A percentile compares a stretch with the other conserved stretches of the same genome.
Conservation (phyloP, 331 rosid species). For the Malus hybrid region DNA sequence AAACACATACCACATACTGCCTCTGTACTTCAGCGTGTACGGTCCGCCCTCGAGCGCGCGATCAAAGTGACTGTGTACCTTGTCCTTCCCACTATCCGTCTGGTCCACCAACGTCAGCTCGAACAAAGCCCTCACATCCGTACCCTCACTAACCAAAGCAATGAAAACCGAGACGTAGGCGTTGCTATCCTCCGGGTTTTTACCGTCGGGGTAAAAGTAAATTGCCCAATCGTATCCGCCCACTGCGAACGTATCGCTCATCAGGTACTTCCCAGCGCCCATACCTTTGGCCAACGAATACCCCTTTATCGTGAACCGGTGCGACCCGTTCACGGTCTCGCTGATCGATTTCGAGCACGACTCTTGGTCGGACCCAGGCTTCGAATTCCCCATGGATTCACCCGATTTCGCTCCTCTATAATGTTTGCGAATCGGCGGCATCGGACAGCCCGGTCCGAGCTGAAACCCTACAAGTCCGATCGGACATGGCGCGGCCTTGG, state of each 20-base stretch:
- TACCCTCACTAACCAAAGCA: constrained; percentile 66
- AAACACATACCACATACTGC: constrained; percentile 64
- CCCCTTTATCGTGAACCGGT: constrained; percentile 59
- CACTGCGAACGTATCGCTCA: constrained; percentile 63
- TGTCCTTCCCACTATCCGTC: constrained; percentile 48
- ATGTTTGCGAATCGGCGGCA: constrained; percentile 16
- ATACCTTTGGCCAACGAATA: constrained; percentile 71
- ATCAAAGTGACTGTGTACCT: constrained; percentile 78
- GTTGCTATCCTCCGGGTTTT: constrained; percentile 68
- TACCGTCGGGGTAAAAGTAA: constrained; percentile 77
- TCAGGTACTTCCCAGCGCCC: constrained; percentile 71
- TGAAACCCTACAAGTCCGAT: not conserved
- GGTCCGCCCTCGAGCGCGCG: constrained; percentile 79
- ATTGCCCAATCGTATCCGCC: constrained; percentile 90
- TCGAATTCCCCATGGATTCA: constrained; percentile 28
- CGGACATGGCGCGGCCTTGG: not conserved
- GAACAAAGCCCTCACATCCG: constrained; percentile 66
- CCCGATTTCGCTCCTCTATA: constrained; percentile 17
- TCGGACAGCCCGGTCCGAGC: not conserved
- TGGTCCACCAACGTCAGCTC: constrained; percentile 63
- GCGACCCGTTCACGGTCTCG: constrained; percentile 69
- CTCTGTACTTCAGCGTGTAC: constrained; percentile 68
- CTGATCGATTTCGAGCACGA: constrained; percentile 54
- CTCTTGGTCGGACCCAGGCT: constrained; percentile 30
- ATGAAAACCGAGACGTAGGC: constrained; percentile 66